Percentiles rank a stretch among this genome's conserved stretches.
Conservation (phyloP, 208 protist species). For the Leishmania amazonensis region DNA sequence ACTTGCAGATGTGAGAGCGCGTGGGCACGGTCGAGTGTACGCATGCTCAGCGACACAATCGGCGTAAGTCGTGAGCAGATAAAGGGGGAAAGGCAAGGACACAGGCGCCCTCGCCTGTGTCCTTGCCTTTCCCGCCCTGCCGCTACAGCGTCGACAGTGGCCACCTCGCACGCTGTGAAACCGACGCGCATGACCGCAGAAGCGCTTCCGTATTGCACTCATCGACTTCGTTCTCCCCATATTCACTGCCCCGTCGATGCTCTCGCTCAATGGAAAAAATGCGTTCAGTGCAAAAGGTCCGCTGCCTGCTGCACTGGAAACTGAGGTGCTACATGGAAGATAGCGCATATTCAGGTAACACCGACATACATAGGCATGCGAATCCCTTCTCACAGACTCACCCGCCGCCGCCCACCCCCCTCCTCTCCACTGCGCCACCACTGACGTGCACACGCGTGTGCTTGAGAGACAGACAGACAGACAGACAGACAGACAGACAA, state of each 20-base stretch:
- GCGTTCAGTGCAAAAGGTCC: too few relatives aligned
- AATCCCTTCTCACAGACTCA: not conserved
- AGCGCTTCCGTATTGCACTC: not conserved
- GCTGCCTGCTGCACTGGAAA: not conserved
- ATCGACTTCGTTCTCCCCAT: not conserved
- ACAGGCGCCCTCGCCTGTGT: not conserved
- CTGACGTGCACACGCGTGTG: not conserved
- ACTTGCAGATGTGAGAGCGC: not conserved
- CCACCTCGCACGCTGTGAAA: not conserved
- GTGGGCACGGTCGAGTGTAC: not conserved
- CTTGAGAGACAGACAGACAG: not conserved
- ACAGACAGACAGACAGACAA: not conserved
- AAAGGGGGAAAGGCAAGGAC: slow-evolving; percentile 6
- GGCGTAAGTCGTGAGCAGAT: slow-evolving; percentile 21
- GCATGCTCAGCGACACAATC: not conserved
- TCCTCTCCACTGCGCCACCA: not conserved
- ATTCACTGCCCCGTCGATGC: not conserved
- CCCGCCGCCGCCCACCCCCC: not conserved
- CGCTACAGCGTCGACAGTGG: not conserved
- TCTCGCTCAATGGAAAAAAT: not conserved
- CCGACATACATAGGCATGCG: not conserved
- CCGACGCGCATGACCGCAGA: not conserved
- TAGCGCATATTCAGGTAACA: not conserved
- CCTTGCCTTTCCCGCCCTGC: not conserved
- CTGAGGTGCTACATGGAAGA: not conserved